Conservation (phyloP, 257 asterid species). For the Cordia subcordata region DNA sequence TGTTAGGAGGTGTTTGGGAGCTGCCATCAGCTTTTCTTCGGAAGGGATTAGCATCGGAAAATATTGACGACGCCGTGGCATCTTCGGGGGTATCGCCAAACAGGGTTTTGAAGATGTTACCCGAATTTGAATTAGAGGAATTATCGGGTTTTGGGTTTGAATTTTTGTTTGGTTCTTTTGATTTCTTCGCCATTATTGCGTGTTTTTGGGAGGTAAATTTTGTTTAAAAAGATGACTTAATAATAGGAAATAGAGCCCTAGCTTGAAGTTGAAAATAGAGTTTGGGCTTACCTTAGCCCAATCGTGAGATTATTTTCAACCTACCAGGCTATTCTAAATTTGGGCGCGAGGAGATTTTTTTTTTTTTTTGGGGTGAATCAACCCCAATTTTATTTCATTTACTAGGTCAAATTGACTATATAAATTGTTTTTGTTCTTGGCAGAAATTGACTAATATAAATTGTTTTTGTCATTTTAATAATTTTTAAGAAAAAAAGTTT, state of each 20-base stretch:
- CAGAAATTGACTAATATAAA: too few relatives aligned
- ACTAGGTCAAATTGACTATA: too few relatives aligned
- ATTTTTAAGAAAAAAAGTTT: too few relatives aligned
- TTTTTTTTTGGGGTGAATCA: too few relatives aligned
- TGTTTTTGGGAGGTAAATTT: neutral
- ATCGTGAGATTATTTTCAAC: too few relatives aligned
- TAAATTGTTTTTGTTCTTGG: too few relatives aligned
- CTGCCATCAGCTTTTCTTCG: conserved; percentile 41
- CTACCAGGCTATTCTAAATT: too few relatives aligned
- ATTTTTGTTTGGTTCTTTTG: conserved; percentile 27
- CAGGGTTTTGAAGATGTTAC: conserved; percentile 47
- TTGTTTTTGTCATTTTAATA: too few relatives aligned
- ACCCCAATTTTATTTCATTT: too few relatives aligned
- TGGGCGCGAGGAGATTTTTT: too few relatives aligned
- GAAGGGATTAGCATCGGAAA: conserved; percentile 77
- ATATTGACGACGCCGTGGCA: conserved; percentile 36
- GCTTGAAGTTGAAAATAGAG: neutral
- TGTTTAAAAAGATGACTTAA: neutral
- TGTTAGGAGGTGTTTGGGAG: conserved; percentile 12
- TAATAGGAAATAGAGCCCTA: too few relatives aligned
- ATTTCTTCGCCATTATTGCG: conserved; percentile 47
- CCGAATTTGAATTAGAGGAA: conserved; percentile 27
- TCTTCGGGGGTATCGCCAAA: conserved; percentile 46
- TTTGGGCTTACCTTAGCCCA: neutral
- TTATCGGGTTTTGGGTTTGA: conserved; percentile 15